Evolutionary conservation across 2,329 filamentous ascomycete species (phyloP), one percentile per base, ranked within the genome.

Genomic region (Penicillium sp.): DNA sequence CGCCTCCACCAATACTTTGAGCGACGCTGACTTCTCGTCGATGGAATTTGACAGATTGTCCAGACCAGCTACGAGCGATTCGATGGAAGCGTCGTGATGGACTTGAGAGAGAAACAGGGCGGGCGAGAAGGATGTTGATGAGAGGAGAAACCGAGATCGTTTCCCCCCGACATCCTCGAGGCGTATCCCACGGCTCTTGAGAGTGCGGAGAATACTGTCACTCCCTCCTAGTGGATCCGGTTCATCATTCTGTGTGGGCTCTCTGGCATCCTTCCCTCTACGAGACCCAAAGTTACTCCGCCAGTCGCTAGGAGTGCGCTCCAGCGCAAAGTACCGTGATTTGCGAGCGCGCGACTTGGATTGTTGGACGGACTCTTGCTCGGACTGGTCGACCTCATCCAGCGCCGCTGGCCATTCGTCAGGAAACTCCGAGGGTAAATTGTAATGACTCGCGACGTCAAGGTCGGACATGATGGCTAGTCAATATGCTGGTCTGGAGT

Each of bases 1-100:
- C 65, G 92, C 94, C 77, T 99, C 95, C 26, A 99, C 95, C 19
- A 99, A 84, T 11, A 96, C 91, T 75, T 99, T 99, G 63, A 99
- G 85, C 4, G 93, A 97, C 0, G 94, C 95, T 0, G 94, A 97
- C 77, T 99, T 99, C 78, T 98, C 92, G 71, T 98, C 95, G 71
- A 99, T 99, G 0, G 94, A 97, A 63, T 87, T 86, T 19, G 93
- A 95, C 22, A 99, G 85, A 61, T 90, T 88, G 68, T 97, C 90
- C 22, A 99, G 85, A 3, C 95, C 96, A 52, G 86, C 83, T 13
- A 97, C 82, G 1, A 99, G 82, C 49, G 88, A 87, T 68, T 92
- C 86, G 0, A 93, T 97, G 58, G 94, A 93, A 57, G 91, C 94
- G 52, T 88, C 86, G 61, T 91, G 88, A 76, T 99, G 96, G 66